Evolutionary conservation across 1,284 basidiomycete genomes (phyloP), one percentile per base, ranked within the genome.

Genomic region (Retiboletus flavoniger): DNA sequence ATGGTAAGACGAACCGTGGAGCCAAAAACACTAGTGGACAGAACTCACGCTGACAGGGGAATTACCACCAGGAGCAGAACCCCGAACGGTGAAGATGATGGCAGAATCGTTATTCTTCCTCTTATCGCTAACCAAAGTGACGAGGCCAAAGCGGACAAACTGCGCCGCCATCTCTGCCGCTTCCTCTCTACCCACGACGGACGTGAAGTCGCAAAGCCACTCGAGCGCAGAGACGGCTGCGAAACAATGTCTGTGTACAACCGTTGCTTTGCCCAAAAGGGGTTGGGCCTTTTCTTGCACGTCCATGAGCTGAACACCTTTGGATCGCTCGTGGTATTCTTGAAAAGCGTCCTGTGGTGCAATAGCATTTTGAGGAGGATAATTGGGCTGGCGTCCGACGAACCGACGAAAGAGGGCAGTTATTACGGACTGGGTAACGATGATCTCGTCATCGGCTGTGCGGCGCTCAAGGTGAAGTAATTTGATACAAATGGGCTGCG

Each of bases 201-300:
- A 98, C 1, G 96, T 95, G 63, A 95, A 98, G 72, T 99, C 95
- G 69, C 93, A 91, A 50, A 99, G 84, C 97, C 97, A 99, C 72
- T 98, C 94, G 54, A 98, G 79, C 0, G 92, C 95, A 36, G 83
- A 83, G 50, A 91, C 83, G 26, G 96, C 93, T 28, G 85, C 78
- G 71, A 99, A 98, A 65, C 91, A 92, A 71, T 87, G 82, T 68
- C 89, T 91, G 73, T 89, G 82, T 6, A 62, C 74, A 48, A 67
- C 72, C 31, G 72, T 51, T 47, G 75, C 73, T 50, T 70, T 71
- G 61, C 81, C 84, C 29, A 78, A 62, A 3, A 82, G 68, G 7
- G 79, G 78, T 50, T 81, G 77, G 3, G 80, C 74, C 44, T 82
- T 80, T 65, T 91, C 89, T 10, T 80, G 76, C 21, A 85, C 76